Conservation (phyloP, 1,139 yeast genomes). For the Kodamaea alishanica region DNA sequence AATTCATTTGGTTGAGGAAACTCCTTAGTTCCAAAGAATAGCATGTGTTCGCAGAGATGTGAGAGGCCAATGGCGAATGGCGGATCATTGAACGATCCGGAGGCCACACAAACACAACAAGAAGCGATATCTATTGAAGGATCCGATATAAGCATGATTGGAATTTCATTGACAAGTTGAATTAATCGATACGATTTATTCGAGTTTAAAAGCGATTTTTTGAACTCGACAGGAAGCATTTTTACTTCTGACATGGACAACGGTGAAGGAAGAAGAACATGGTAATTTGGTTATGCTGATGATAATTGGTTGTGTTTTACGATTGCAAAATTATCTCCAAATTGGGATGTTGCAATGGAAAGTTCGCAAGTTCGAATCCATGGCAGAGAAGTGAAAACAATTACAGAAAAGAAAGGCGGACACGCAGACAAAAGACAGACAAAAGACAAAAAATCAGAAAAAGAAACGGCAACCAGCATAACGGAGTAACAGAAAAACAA, state of each 20-base stretch:
- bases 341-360: conserved; percentile 3
- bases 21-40: conserved; percentile 55
- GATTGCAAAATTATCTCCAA: conserved; percentile 7
- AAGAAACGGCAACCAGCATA: conserved; percentile 3
- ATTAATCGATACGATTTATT: conserved; percentile 40
- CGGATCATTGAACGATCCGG: conserved; percentile 67
- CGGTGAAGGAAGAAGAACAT: conserved; percentile 3
- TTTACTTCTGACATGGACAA: conserved; percentile 5
- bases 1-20: conserved; percentile 48
- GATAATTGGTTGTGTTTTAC: not conserved
- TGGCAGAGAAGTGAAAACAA: conserved; percentile 8
- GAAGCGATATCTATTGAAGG: conserved; percentile 47
- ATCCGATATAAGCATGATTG: conserved; percentile 53
- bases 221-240: conserved; percentile 20
- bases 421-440: conserved; percentile 7
- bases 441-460: conserved; percentile 9
- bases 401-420: conserved; percentile 5
- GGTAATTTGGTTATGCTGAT: conserved; percentile 2
- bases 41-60: conserved; percentile 70
- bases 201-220: conserved; percentile 29
- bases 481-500: not conserved
- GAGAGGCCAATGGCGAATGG: conserved; percentile 56
- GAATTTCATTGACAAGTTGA: conserved; percentile 52
- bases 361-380: conserved; percentile 5
- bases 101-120: conserved; percentile 47